Conservation (phyloP, 2,329 filamentous ascomycete species). For the Chalaropsis ovoidea region DNA sequence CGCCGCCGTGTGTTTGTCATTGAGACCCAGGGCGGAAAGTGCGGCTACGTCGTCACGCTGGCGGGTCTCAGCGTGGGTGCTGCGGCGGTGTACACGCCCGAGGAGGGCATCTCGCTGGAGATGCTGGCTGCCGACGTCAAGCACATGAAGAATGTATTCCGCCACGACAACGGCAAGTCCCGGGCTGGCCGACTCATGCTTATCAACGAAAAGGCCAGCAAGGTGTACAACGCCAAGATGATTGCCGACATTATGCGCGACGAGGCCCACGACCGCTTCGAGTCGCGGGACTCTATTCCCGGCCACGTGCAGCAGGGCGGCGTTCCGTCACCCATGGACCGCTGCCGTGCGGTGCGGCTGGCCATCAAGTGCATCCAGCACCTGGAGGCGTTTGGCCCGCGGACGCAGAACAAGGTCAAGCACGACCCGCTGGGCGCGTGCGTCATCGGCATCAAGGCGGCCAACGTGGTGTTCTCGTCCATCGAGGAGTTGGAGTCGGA, state of each 20-base stretch:
- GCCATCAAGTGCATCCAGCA: slow-evolving; percentile 92
- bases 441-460: slow-evolving; percentile 88
- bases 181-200: slow-evolving; percentile 88
- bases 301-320: slow-evolving; percentile 93
- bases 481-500: slow-evolving; percentile 71
- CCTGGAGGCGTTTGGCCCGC: slow-evolving; percentile 65
- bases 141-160: slow-evolving; percentile 77
- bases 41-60: slow-evolving; percentile 85
- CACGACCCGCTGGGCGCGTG: slow-evolving; percentile 61
- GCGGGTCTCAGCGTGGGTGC: slow-evolving; percentile 88
- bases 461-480: slow-evolving; percentile 74
- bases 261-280: slow-evolving; percentile 83
- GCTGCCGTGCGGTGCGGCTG: slow-evolving; percentile 80
- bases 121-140: slow-evolving; percentile 88
- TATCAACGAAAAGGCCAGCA: slow-evolving; percentile 90
- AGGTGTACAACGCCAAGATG: slow-evolving; percentile 81
- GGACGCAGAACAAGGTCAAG: slow-evolving; percentile 56
- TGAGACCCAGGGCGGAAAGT: slow-evolving; percentile 91
- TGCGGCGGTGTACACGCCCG: slow-evolving; percentile 87
- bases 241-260: slow-evolving; percentile 94
- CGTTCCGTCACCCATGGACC: slow-evolving; percentile 89
- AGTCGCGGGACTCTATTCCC: slow-evolving; percentile 81
- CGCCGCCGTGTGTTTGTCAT: slow-evolving; percentile 93
- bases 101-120: slow-evolving; percentile 87
- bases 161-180: slow-evolving; percentile 73